phyloP scores from a whole-genome alignment of 2,329 filamentous ascomycete genomes.

The Sclerotiophoma versabilis region DNA sequence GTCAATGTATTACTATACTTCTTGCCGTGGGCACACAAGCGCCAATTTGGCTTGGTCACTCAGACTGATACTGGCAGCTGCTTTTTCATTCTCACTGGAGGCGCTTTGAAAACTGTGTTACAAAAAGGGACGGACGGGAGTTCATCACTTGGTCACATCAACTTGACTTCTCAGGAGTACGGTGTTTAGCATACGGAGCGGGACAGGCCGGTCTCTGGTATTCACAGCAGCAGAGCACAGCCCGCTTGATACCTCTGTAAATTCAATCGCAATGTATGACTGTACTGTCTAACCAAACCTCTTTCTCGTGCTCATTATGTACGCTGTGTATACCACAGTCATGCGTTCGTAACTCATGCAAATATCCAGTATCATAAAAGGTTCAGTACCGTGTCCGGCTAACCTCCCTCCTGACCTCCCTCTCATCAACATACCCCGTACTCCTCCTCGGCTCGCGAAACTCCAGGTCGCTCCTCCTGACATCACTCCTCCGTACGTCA shows the following conservation, averaged over 20 bases:
- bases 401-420: constrained; percentile 37
- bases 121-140: constrained; percentile 6
- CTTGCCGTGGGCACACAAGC: constrained; percentile 2
- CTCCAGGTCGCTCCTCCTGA: constrained; percentile 9
- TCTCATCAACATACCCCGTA: constrained; percentile 35
- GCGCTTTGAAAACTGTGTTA: constrained; percentile 6
- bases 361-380: background rate
- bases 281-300: background rate
- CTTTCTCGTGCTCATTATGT: background rate
- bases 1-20: constrained; percentile 18
- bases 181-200: constrained; percentile 16
- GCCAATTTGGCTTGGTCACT: background rate
- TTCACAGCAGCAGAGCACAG: constrained; percentile 12
- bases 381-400: constrained; percentile 35
- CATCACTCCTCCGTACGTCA: constrained; percentile 28
- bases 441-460: constrained; percentile 34
- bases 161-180: constrained; percentile 15
- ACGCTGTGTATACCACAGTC: background rate
- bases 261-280: constrained; percentile 9
- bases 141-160: constrained; percentile 5
- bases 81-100: constrained; percentile 2
- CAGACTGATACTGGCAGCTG: background rate
- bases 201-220: background rate
- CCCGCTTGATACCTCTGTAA: constrained; percentile 15
- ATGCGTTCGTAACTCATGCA: background rate